phyloP scores from a whole-genome alignment of 192 early-diverging fungal genomes.

The Linnemannia hyalina region DNA sequence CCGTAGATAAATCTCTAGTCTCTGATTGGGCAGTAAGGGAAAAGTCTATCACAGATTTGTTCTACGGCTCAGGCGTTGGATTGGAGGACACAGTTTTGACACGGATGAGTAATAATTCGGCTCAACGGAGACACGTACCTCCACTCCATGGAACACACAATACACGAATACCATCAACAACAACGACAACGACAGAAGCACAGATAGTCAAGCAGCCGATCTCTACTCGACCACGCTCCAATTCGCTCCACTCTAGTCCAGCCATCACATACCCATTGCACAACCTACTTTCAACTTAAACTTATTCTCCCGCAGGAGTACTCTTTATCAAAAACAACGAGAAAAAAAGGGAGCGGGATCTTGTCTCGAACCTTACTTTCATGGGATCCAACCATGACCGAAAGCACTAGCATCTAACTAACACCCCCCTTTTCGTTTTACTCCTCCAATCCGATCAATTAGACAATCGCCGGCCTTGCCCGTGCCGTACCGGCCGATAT shows the following conservation, averaged over 20 bases:
- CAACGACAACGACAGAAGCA: not conserved
- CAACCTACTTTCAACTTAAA: no score
- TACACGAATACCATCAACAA: not conserved
- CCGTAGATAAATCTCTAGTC: not conserved
- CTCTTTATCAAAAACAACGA: not conserved
- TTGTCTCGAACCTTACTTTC: not conserved
- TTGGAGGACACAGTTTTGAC: not conserved
- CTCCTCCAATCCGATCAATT: conserved; percentile 14
- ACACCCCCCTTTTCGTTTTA: not conserved
- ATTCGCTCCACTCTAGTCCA: not conserved
- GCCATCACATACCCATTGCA: not conserved
- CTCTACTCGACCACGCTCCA: no score
- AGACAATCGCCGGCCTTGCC: conserved; percentile 91
- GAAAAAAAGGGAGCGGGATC: not conserved
- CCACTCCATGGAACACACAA: not conserved
- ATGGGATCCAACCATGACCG: not conserved
- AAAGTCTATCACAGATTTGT: not conserved
- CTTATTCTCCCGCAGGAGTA: not conserved
- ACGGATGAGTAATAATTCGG: conserved; percentile 9
- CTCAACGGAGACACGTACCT: not conserved
- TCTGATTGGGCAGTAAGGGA: not conserved
- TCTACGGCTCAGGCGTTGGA: not conserved
- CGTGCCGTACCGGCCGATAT: conserved; percentile 90
- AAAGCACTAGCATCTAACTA: not conserved
- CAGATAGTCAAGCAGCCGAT: no score